Base-by-base conservation (phyloP, 805 yeast species). In the Hagleromyces aurorensis region DNA sequence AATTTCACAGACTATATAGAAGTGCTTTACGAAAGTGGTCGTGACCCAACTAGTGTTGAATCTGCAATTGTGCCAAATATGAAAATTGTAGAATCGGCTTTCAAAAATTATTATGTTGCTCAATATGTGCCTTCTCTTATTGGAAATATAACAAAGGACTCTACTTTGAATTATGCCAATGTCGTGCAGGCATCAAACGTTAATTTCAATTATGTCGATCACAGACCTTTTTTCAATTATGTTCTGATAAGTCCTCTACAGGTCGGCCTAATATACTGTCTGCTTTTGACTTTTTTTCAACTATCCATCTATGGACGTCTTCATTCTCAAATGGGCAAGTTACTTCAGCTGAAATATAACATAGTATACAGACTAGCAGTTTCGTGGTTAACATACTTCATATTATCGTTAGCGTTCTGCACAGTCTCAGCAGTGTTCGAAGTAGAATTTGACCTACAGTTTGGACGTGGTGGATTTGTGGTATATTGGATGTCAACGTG, bases 251-350 rank as follows among this genome's bases (percentile, higher is more conserved):
- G 86, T 1, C 85, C 87, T 4, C 53, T 74, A 4, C 89, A 80
- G 51, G 77, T 81, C 36, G 91, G 91, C 29, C 64, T 79, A 40
- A 77, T 82, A 51, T 81, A 74, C 50, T 61, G 79, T 49, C 67
- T 82, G 44, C 74, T 82, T 49, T 52, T 80, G 33, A 73, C 89
- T 3, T 79, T 83, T 50, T 78, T 83, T 67, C 78, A 75, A 42
- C 67, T 78, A 43, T 69, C 54, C 17, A 69, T 80, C 61, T 76
- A 75, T 47, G 57, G 56, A 8, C 69, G 68, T 13, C 43, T 77
- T 11, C 79, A 81, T 48, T 59, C 56, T 30, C 50, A 56, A 6
- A 63, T 77, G 25, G 69, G 74, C 0, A 59, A 61, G 27, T 56
- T 64, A 17, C 48, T 72, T 19, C 65, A 66, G 27, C 57, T 65